Conservation (phyloP, 2,329 filamentous ascomycete species). For the Diaporthe helianthi region DNA sequence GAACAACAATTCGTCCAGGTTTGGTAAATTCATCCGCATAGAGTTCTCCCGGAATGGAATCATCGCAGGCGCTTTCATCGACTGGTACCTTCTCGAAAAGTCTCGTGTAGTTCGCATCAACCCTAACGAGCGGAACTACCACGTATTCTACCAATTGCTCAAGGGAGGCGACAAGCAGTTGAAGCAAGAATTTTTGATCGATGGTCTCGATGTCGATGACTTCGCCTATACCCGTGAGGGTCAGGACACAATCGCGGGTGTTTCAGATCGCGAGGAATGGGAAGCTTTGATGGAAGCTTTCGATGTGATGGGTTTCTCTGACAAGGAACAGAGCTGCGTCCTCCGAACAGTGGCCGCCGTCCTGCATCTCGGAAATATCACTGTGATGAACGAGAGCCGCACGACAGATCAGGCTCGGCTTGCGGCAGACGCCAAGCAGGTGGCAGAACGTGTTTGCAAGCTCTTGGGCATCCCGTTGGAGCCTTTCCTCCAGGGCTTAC, state of each 20-base stretch:
- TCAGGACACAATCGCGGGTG: constrained; percentile 88
- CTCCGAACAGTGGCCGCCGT: constrained; percentile 89
- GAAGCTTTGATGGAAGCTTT: constrained; percentile 90
- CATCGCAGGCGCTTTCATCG: constrained; percentile 94
- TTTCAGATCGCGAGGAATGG: constrained; percentile 94
- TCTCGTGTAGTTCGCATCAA: constrained; percentile 95
- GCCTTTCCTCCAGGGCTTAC: constrained; percentile 83
- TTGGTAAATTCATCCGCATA: constrained; percentile 98
- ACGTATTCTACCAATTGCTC: constrained; percentile 95
- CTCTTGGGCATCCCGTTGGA: constrained; percentile 86
- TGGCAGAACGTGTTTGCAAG: constrained; percentile 80
- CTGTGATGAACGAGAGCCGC: constrained; percentile 87
- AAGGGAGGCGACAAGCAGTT: constrained; percentile 78
- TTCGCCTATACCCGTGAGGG: constrained; percentile 93
- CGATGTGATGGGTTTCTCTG: constrained; percentile 89
- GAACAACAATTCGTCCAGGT: constrained; percentile 98
- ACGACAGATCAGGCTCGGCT: constrained; percentile 90
- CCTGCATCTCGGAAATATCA: constrained; percentile 90
- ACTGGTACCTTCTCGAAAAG: constrained; percentile 98
- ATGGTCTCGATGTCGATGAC: constrained; percentile 78
- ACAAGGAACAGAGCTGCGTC: constrained; percentile 82
- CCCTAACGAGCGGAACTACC: constrained; percentile 89
- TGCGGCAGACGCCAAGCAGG: constrained; percentile 74
- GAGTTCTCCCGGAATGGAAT: constrained; percentile 88
- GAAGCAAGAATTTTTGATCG: constrained; percentile 79